Conservation (phyloP, 495 filamentous ascomycete genomes). For the Cryomyces antarcticus region DNA sequence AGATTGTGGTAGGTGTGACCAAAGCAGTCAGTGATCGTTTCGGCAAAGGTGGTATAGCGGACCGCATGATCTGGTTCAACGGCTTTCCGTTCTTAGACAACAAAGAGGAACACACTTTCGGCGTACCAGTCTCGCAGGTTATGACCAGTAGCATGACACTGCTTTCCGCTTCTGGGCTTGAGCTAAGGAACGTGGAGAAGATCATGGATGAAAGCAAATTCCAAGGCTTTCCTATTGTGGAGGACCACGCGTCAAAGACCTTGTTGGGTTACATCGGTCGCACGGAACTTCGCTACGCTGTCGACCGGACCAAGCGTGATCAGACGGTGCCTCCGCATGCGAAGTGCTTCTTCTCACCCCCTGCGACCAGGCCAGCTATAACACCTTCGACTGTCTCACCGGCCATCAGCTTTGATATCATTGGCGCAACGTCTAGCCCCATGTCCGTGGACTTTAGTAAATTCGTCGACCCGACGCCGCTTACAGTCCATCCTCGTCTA, state of each 20-base stretch:
- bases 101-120: conserved; percentile 96
- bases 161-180: conserved; percentile 56
- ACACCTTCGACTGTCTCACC: conserved; percentile 21
- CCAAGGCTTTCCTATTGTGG: conserved; percentile 88
- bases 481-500: conserved; percentile 78
- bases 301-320: conserved; percentile 62
- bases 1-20: conserved; percentile 90
- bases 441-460: conserved; percentile 62
- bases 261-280: conserved; percentile 88
- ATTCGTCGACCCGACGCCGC: conserved; percentile 77
- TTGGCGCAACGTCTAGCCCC: conserved; percentile 33
- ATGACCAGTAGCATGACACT: conserved; percentile 68
- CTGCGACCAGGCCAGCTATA: conserved; percentile 26
- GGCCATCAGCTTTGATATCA: conserved; percentile 43
- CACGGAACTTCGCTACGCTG: conserved; percentile 82
- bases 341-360: conserved; percentile 60
- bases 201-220: conserved; percentile 65
- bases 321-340: conserved; percentile 47
- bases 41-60: conserved; percentile 88
- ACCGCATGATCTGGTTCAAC: conserved; percentile 98
- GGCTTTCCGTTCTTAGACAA: conserved; percentile 95
- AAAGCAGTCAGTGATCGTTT: conserved; percentile 86
- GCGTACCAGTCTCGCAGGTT: conserved; percentile 78
- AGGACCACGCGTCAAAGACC: conserved; percentile 45
- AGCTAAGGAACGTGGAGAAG: conserved; percentile 49